Evolutionary conservation across 805 yeast species (phyloP).

Genomic region (Schwanniomyces vanrijiae): DNA sequence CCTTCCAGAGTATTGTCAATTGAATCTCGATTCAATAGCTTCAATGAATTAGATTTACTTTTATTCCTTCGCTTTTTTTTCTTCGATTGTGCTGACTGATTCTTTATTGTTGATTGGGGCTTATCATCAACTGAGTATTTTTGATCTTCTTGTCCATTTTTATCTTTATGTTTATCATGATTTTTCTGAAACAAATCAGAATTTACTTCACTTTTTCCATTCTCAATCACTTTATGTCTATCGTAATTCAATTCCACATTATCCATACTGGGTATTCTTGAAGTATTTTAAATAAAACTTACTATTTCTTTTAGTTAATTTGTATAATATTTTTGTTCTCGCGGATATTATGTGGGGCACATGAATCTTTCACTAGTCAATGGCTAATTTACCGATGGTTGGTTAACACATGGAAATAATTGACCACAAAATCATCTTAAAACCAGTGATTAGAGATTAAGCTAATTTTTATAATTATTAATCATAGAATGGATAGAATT

Average conservation of each 20-base stretch:
- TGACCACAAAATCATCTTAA: too few species aligned
- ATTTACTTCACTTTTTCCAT: background rate
- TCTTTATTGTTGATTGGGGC: background rate
- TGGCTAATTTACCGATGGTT: too few species aligned
- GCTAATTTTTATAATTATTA: too few species aligned
- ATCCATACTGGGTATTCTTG: background rate
- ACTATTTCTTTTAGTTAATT: too few species aligned
- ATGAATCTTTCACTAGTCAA: too few species aligned
- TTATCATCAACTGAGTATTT: background rate
- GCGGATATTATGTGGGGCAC: background rate
- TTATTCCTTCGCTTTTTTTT: conserved; percentile 8
- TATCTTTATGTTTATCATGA: background rate
- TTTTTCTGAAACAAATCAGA: background rate
- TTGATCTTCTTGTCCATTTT: background rate
- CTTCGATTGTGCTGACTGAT: background rate
- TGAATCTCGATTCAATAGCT: background rate
- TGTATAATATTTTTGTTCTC: background rate
- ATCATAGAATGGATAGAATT: too few species aligned
- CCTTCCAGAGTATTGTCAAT: background rate
- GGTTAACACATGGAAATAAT: too few species aligned
- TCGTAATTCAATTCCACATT: background rate
- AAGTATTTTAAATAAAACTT: too few species aligned
- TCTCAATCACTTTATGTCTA: background rate
- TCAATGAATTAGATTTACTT: conserved; percentile 1
- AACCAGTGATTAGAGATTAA: too few species aligned